Conservation (phyloP, 2,329 filamentous ascomycete species). For the Cladobotryum protrusum region DNA sequence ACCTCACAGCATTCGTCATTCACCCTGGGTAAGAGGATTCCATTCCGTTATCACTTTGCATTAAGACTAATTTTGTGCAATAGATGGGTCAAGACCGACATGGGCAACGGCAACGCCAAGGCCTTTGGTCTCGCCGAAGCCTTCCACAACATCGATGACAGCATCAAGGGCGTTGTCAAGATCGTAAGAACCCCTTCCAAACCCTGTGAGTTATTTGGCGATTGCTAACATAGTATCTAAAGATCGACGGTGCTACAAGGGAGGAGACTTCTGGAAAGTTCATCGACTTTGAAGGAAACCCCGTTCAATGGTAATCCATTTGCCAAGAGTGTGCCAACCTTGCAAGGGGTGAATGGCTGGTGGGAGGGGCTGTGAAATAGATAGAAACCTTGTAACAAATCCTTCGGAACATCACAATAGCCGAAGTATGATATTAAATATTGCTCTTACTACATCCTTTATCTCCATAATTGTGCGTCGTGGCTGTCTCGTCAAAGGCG, state of each 20-base stretch:
- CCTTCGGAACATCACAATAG: too few species aligned
- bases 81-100: constrained; percentile 35
- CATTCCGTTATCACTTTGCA: not conserved
- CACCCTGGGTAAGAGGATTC: constrained; percentile 18
- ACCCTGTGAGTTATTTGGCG: too few species aligned
- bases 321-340: too few species aligned
- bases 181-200: constrained; percentile 12
- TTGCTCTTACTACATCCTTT: too few species aligned
- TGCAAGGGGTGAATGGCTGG: too few species aligned
- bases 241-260: constrained; percentile 31
- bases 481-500: too few species aligned
- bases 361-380: too few species aligned
- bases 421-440: too few species aligned
- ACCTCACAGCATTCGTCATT: constrained; percentile 10
- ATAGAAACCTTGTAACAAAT: too few species aligned
- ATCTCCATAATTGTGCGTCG: too few species aligned
- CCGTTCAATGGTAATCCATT: too few species aligned
- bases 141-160: constrained; percentile 29
- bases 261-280: constrained; percentile 20
- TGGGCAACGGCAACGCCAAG: constrained; percentile 32
- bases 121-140: constrained; percentile 26
- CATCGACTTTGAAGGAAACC: not conserved
- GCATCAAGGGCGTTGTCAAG: constrained; percentile 25
- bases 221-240: too few species aligned
- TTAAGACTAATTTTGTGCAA: not conserved